Conservation (phyloP, 179 eudicot species). For the Carnegiea gigantea region DNA sequence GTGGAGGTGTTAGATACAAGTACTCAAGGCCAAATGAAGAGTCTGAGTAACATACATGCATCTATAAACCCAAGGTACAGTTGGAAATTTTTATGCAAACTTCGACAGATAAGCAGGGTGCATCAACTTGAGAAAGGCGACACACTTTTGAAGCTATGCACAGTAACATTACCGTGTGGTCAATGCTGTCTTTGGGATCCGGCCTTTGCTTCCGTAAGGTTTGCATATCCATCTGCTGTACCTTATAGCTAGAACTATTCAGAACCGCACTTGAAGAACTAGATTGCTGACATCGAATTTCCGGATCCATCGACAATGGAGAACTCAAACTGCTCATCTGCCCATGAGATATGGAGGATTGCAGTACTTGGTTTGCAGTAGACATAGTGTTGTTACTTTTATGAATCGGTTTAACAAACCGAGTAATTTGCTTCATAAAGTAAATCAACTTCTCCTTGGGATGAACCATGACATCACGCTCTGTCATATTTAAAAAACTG, state of each 20-base stretch:
- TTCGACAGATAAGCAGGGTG: too few relatives aligned
- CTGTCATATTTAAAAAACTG: not conserved
- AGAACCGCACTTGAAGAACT: not conserved
- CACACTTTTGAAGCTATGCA: not conserved
- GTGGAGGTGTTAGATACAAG: too few relatives aligned
- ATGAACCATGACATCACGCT: constrained; percentile 2
- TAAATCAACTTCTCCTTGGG: not conserved
- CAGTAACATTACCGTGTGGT: constrained; percentile 15
- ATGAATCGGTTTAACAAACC: not conserved
- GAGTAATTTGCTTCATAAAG: not conserved
- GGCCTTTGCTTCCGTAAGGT: not conserved
- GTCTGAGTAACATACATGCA: too few relatives aligned
- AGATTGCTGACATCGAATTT: not conserved
- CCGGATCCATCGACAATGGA: not conserved
- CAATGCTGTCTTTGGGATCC: too few relatives aligned
- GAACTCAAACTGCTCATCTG: not conserved
- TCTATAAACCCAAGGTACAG: too few relatives aligned
- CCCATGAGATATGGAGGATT: not conserved
- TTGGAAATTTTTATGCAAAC: too few relatives aligned
- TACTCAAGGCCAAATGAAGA: too few relatives aligned
- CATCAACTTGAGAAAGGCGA: too few relatives aligned
- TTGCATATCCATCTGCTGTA: not conserved
- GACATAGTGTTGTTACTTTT: not conserved
- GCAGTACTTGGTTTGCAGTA: not conserved
- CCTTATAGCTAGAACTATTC: not conserved